Conservation (phyloP, 495 filamentous ascomycete genomes). For the Lepraria neglecta region DNA sequence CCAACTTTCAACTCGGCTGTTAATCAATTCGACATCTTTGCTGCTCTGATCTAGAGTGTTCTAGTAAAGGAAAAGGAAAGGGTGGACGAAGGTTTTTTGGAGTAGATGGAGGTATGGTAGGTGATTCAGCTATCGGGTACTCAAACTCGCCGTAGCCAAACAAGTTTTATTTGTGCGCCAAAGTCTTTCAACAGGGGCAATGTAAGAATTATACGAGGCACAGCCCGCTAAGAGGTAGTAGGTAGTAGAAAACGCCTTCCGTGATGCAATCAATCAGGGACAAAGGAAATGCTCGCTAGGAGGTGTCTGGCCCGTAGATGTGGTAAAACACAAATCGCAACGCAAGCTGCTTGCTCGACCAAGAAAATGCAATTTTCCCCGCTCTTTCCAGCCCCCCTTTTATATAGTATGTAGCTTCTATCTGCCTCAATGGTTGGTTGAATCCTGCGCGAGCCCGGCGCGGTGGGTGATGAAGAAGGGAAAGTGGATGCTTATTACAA, state of each 20-base stretch:
- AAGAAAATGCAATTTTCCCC: background rate
- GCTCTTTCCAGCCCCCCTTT: background rate
- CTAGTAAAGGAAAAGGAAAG: too few relatives aligned
- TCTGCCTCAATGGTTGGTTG: background rate
- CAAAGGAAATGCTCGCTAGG: background rate
- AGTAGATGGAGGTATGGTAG: too few relatives aligned
- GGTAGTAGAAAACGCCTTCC: background rate
- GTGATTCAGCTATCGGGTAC: too few relatives aligned
- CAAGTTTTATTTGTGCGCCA: too few relatives aligned
- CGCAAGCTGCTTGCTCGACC: background rate
- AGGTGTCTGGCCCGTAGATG: background rate
- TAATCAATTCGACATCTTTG: too few relatives aligned
- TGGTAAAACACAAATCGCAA: background rate
- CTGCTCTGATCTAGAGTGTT: too few relatives aligned
- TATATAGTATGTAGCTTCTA: constrained; percentile 5
- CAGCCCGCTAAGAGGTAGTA: too few relatives aligned
- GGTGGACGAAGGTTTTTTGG: too few relatives aligned
- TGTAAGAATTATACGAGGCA: too few relatives aligned
- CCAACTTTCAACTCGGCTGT: too few relatives aligned
- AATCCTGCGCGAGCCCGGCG: constrained; percentile 4
- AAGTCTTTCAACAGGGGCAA: too few relatives aligned
- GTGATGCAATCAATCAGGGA: background rate
- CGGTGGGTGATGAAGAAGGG: constrained; percentile 7
- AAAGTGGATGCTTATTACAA: constrained; percentile 25
- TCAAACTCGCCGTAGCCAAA: too few relatives aligned